A percentile compares a stretch with the other conserved stretches of the same genome.
These are phyloP conservation scores for Aeschynomene evenia DNA, from an alignment of 306 rosid species.

Conservation along the genomic window DNA sequence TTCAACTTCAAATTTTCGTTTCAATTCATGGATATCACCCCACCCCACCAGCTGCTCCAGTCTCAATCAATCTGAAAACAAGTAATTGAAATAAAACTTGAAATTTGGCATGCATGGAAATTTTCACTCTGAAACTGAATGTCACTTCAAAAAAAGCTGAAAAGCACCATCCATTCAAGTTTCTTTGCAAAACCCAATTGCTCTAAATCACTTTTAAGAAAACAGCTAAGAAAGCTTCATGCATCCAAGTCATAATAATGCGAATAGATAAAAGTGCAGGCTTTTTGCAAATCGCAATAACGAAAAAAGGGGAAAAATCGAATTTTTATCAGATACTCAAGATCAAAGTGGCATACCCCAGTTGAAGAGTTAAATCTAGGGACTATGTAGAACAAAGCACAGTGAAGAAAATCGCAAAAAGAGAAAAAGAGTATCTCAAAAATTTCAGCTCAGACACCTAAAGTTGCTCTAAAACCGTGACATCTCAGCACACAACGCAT, in stretches of 20 bases:
- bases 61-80: conserved; percentile 2
- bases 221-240: too few relatives aligned
- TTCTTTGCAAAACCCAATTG: conserved; percentile 17
- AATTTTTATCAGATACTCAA: conserved; percentile 6
- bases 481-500: conserved; percentile 6
- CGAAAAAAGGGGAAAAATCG: neutral
- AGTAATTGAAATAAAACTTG: conserved; percentile 9
- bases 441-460: conserved; percentile 24
- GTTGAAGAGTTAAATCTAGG: conserved; percentile 21
- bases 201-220: neutral
- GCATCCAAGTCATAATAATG: neutral
- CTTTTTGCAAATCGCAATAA: neutral
- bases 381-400: neutral
- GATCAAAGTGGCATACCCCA: conserved; percentile 18
- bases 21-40: neutral
- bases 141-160: neutral
- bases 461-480: conserved; percentile 7
- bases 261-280: neutral
- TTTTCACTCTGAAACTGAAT: conserved; percentile 2
- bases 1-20: neutral
- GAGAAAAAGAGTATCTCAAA: conserved; percentile 4
- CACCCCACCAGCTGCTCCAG: neutral
- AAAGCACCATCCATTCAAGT: neutral
- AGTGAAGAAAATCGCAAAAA: conserved; percentile 3
- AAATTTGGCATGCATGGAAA: conserved; percentile 13